Conservation (phyloP, 1,139 yeast species). For the Kodamaea ohmeri region DNA sequence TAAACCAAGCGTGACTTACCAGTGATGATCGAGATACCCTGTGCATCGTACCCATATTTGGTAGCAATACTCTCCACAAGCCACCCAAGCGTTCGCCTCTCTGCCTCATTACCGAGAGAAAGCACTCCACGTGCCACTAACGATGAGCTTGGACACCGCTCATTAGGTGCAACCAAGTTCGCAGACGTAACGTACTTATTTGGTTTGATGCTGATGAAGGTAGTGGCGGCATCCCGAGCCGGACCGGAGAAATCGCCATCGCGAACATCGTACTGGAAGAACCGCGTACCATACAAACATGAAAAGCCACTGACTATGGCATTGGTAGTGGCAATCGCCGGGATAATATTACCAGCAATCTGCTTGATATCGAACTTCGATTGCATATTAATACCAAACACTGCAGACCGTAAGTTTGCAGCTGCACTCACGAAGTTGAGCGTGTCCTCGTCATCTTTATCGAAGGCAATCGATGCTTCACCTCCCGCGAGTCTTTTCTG, state of each 20-base stretch:
- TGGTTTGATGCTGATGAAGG: conserved; percentile 67
- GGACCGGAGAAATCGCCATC: conserved; percentile 19
- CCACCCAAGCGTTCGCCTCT: conserved; percentile 29
- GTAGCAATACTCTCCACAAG: conserved; percentile 45
- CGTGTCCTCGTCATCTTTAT: conserved; percentile 93
- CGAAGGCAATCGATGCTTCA: conserved; percentile 62
- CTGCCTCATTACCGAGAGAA: conserved; percentile 16
- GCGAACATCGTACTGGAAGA: conserved; percentile 30
- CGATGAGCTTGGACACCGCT: conserved; percentile 74
- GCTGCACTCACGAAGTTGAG: conserved; percentile 85
- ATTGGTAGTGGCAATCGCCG: conserved; percentile 97
- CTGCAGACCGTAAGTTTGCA: conserved; percentile 72
- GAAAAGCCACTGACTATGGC: conserved; percentile 93
- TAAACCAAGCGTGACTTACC: conserved; percentile 64
- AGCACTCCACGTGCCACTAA: conserved; percentile 50
- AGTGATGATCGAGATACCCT: conserved; percentile 61
- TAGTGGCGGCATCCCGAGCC: conserved; percentile 40
- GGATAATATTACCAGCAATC: conserved; percentile 96
- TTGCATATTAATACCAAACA: conserved; percentile 70
- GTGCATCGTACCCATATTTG: conserved; percentile 61
- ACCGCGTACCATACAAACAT: conserved; percentile 60
- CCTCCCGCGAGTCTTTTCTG: conserved; percentile 45
- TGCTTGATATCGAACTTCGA: conserved; percentile 87
- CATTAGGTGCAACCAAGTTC: conserved; percentile 56
- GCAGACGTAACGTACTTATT: conserved; percentile 69